Evolutionary conservation across 768 basidiomycete genomes (phyloP).

Genomic region (Chalciporus pseudorubinellus): DNA sequence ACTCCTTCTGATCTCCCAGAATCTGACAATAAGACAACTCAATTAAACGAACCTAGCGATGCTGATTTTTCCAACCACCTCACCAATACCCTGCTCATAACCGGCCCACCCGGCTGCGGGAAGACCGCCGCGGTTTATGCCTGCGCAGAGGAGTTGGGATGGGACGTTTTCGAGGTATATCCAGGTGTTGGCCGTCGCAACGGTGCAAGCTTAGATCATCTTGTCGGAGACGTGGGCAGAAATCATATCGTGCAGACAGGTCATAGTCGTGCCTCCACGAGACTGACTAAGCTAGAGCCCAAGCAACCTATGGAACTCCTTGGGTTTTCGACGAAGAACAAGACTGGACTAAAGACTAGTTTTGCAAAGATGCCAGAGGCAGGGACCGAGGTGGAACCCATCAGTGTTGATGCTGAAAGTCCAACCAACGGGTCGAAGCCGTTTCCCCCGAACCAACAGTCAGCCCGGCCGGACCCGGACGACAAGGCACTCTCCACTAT

Average conservation of each 20-base stretch:
- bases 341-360: conserved; percentile 1
- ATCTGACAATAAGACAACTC: conserved; percentile 5
- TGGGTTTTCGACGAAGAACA: conserved; percentile 17
- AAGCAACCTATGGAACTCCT: conserved; percentile 11
- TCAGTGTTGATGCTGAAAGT: conserved; percentile 17
- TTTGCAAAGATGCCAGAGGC: neutral
- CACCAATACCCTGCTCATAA: conserved; percentile 83
- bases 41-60: conserved; percentile 12
- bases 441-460: conserved; percentile 5
- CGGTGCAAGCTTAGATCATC: conserved; percentile 69
- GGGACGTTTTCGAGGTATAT: conserved; percentile 96
- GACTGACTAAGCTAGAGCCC: conserved; percentile 1
- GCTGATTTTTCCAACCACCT: conserved; percentile 46
- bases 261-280: conserved; percentile 6
- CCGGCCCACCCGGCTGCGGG: conserved; percentile 80
- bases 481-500: neutral
- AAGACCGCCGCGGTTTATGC: conserved; percentile 95
- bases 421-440: neutral
- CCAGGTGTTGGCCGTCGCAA: conserved; percentile 91
- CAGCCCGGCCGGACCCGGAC: neutral
- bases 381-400: conserved; percentile 23
- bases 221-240: conserved; percentile 91
- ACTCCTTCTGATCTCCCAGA: conserved; percentile 1
- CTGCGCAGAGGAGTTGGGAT: conserved; percentile 89
- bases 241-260: conserved; percentile 74